Base-by-base conservation (phyloP, 148 eudicot species). In the Heliamphora exappendiculata region DNA sequence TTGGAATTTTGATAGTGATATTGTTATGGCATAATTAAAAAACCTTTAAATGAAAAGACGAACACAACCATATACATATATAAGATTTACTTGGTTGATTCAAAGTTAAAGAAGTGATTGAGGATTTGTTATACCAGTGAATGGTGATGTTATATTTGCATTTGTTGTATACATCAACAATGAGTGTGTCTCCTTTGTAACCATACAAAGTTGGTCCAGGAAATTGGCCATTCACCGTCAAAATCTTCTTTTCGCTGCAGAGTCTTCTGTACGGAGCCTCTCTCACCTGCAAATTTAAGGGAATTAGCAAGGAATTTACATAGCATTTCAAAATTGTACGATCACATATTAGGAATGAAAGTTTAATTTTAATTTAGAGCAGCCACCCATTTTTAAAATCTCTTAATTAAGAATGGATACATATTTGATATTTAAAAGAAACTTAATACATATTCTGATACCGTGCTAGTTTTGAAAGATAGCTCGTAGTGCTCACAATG, bases 151-250 rank as follows among this genome's bases (percentile, higher is more conserved):
- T 76, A 12, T 51, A 24, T 34, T 47, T 51, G 3, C 50, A 72
- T 36, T 28, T 33, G 4, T 76, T 76, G 2, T 67, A 67, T 24
- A 76, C 78, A 41, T 67, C 78, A 8, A 76, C 72, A 6, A 66
- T 10, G 1, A 67, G 2, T 47, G 33, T 54, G 0, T 76, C 78
- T 76, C 78, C 78, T 39, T 36, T 76, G 19, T 76, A 26, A 36
- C 33, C 73, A 34, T 76, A 39, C 4, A 76, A 60, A 66, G 73
- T 76, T 67, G 73, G 78, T 31, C 78, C 78, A 8, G 73, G 73
- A 53, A 76, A 76, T 66, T 47, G 50, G 16, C 78, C 78, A 54
- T 76, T 76, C 5, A 76, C 78, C 49, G 50, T 66, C 44, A 76
- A 37, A 49, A 76, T 76, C 31, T 66, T 76, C 62, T 76, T 76